Conservation (phyloP, 2,329 filamentous ascomycete genomes). For the Myriosclerotinia scirpicola region DNA sequence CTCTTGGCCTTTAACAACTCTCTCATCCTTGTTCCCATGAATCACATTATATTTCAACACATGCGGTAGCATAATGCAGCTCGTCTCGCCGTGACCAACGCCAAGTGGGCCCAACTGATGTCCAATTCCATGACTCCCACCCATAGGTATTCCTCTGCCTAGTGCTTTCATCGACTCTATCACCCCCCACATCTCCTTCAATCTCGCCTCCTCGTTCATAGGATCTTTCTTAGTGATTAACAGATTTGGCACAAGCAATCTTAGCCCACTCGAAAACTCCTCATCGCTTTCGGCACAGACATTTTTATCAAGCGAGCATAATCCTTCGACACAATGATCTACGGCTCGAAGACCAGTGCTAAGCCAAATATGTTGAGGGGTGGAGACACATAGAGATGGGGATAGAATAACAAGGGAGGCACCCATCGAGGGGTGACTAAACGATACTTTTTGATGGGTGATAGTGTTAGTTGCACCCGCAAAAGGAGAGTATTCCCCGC, state of each 20-base stretch:
- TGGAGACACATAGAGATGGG: constrained; percentile 51
- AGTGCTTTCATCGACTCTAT: constrained; percentile 52
- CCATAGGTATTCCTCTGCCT: constrained; percentile 44
- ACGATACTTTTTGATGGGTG: constrained; percentile 32
- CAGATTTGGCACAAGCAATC: constrained; percentile 34
- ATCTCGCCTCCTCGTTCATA: constrained; percentile 27
- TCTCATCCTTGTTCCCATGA: constrained; percentile 27
- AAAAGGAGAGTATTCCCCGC: constrained; percentile 44
- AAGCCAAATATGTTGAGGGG: constrained; percentile 55
- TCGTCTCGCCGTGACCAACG: constrained; percentile 61
- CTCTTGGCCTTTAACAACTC: constrained; percentile 27
- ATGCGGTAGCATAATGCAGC: constrained; percentile 54
- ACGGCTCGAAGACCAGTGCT: constrained; percentile 57
- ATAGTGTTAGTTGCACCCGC: constrained; percentile 44
- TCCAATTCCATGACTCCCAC: constrained; percentile 46
- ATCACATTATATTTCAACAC: constrained; percentile 55
- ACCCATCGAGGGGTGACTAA: constrained; percentile 43
- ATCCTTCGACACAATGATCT: constrained; percentile 58
- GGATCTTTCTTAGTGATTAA: constrained; percentile 32
- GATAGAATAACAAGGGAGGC: constrained; percentile 57
- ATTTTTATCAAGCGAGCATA: constrained; percentile 45
- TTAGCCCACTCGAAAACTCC: constrained; percentile 29
- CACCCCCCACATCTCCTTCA: constrained; percentile 45
- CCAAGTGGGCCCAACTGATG: constrained; percentile 47
- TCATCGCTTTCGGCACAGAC: constrained; percentile 28